Base-by-base conservation (phyloP, 1,284 basidiomycete species). In the Cronartium ribicola region DNA sequence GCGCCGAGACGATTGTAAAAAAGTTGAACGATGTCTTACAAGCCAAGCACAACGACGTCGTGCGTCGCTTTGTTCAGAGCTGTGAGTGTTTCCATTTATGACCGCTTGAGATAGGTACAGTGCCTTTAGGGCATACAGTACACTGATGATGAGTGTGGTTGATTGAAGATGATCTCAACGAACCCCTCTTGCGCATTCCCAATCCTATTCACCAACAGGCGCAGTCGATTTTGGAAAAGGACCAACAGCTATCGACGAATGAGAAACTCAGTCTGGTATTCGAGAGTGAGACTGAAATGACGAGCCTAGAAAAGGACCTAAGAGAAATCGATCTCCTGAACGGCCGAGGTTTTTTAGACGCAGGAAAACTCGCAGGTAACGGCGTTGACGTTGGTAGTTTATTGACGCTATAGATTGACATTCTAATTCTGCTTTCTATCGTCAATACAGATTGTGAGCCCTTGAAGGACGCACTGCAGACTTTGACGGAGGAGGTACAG, bases 201-300 rank as follows among this genome's bases (percentile, higher is more conserved):
- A n/a, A 66, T 20, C 75, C 67, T 44, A 17, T 57, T 17, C 41
- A 29, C 43, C 46, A 36, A 20, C 55, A 10, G 40, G 48, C 5
- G 70, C 69, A 22, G 51, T 57, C 51, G 51, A 57, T 57, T 57
- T 57, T 57, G n/a, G 17, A 57, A 57, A 57, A 57, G 13, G 66
- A 29, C 29, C 37, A 69, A 46, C 74, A 75, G 14, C 57, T 78
- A 5, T 51, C 74, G 4, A 60, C 75, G 4, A 59, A 63, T 4
- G 74, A 78, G 41, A 78, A 79, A 60, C 75, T 78, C 48, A 70
- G 75, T 13, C 67, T 80, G n/a, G 76, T 79, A 44, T 76, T 79
- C 43, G 79, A 80, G 43, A 67, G 76, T 8, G 79, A 79, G 57
- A n/a, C 66, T 14, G 79, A 79, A 59, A 67, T 79, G 40, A 62